Percentiles rank a stretch among this genome's conserved stretches.
phyloP scores from a whole-genome alignment of 768 basidiomycete species.

The Rhizopogon vulgaris region DNA sequence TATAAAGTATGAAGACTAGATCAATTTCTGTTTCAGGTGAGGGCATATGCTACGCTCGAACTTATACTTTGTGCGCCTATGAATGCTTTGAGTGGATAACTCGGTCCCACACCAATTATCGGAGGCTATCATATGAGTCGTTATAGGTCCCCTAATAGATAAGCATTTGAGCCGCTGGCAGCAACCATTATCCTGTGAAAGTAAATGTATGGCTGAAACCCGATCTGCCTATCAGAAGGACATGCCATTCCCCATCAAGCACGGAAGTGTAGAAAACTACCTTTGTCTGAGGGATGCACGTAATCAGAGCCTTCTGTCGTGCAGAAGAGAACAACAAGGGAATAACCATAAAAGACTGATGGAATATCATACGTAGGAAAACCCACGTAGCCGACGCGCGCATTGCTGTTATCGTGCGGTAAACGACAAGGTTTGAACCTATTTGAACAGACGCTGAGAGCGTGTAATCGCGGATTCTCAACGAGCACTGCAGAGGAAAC shows the following conservation, averaged over 20 bases:
- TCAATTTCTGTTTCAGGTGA: not conserved
- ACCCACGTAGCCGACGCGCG: too few species aligned
- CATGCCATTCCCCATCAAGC: too few species aligned
- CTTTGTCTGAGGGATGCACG: not conserved
- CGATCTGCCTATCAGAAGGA: not conserved
- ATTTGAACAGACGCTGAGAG: not conserved
- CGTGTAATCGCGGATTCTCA: not conserved
- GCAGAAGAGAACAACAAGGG: not conserved
- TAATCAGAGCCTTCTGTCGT: not conserved
- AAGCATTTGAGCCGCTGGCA: too few species aligned
- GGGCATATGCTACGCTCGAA: not conserved
- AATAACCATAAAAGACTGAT: too few species aligned
- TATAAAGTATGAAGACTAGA: not conserved
- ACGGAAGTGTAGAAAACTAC: not conserved
- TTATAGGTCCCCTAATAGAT: too few species aligned
- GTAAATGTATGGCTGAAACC: not conserved
- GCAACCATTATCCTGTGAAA: too few species aligned
- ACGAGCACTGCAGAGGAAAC: not conserved
- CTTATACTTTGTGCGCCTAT: not conserved
- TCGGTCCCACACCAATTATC: not conserved
- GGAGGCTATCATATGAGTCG: not conserved
- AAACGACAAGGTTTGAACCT: not conserved
- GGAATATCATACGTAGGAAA: not conserved
- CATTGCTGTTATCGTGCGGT: not conserved
- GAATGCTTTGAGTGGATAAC: not conserved